Conservation (phyloP, 768 basidiomycete genomes). For the Lentinula guzmanii region DNA sequence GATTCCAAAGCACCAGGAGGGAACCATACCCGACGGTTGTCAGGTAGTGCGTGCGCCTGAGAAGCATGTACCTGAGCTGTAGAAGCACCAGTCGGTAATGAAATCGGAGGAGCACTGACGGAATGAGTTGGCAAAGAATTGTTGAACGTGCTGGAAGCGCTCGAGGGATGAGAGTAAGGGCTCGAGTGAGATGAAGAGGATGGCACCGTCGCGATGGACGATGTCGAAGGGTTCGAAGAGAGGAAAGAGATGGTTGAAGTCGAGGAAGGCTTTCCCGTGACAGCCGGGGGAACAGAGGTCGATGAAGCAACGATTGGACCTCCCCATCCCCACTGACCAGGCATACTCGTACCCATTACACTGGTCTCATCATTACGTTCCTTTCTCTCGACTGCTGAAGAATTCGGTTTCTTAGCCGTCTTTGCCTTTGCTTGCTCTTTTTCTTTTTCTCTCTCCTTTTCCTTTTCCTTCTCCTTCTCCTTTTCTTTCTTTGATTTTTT, state of each 20-base stretch:
- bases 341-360: not conserved
- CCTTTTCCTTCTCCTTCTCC: not conserved
- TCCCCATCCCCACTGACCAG: constrained; percentile 4
- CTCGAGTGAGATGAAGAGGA: not conserved
- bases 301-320: not conserved
- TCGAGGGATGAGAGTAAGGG: not conserved
- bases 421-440: not conserved
- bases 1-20: not conserved
- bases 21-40: constrained; percentile 5
- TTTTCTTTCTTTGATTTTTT: constrained; percentile 3
- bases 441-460: not conserved
- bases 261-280: not conserved
- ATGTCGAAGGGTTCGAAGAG: not conserved
- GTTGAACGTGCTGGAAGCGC: not conserved
- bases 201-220: not conserved
- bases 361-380: not conserved
- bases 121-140: not conserved
- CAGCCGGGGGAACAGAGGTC: no score
- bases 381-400: not conserved
- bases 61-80: not conserved
- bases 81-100: not conserved
- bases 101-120: not conserved
- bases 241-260: not conserved
- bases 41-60: not conserved
- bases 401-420: not conserved